Conservation (phyloP, 805 yeast species). For the Pichia exigua region DNA sequence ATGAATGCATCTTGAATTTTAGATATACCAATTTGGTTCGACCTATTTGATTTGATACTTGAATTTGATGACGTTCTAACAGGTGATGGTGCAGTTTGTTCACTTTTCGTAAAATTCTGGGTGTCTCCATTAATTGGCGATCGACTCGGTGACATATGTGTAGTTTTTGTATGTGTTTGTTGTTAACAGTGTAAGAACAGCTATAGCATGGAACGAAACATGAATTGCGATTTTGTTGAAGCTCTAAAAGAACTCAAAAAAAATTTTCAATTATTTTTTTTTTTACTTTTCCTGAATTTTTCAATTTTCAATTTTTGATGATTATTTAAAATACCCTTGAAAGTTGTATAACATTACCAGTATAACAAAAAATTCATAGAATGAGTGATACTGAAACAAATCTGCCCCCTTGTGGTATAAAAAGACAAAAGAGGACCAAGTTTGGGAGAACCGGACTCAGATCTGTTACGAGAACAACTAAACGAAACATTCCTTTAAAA, state of each 20-base stretch:
- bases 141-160: not conserved
- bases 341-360: not conserved
- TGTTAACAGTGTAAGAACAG: not conserved
- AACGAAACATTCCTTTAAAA: constrained; percentile 14
- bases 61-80: not conserved
- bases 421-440: constrained; percentile 21
- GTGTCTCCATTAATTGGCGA: not conserved
- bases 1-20: constrained; percentile 11
- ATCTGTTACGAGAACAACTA: constrained; percentile 47
- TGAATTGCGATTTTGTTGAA: not conserved
- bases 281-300: not conserved
- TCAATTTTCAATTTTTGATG: not conserved
- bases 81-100: not conserved
- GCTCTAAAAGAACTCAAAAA: not conserved
- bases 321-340: not conserved
- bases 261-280: not conserved
- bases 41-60: not conserved
- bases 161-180: not conserved
- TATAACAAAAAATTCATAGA: not conserved
- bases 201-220: not conserved
- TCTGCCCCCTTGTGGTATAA: not conserved
- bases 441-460: constrained; percentile 59
- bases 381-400: not conserved
- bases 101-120: not conserved
- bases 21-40: not conserved